phyloP scores from a whole-genome alignment of 441 rosid genomes.

The Flueggea neowawraea region DNA sequence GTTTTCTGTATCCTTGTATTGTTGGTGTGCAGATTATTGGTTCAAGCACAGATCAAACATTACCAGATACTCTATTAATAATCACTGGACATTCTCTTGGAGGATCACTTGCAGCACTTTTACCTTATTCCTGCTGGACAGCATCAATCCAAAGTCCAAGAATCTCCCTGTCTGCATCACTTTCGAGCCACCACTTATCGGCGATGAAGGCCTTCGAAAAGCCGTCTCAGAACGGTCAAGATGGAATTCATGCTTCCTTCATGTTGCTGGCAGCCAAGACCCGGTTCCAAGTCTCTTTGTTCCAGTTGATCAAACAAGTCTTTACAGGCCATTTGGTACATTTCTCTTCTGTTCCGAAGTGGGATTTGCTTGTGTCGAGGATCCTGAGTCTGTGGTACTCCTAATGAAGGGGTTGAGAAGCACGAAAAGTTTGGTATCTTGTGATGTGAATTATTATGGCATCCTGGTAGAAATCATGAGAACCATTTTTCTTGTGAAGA shows the following conservation, averaged over 20 bases:
- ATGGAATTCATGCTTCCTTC: conserved; percentile 64
- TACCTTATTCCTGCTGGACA: conserved; percentile 53
- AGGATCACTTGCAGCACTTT: conserved; percentile 71
- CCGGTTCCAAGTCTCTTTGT: conserved; percentile 26
- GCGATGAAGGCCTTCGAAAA: conserved; percentile 38
- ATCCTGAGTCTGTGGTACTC: conserved; percentile 27
- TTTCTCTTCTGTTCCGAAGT: conserved; percentile 47
- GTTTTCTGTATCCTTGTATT: no score
- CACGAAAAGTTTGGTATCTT: conserved; percentile 1
- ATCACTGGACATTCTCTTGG: conserved; percentile 58
- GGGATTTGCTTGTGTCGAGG: conserved; percentile 41
- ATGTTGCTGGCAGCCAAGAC: conserved; percentile 41
- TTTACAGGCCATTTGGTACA: conserved; percentile 56
- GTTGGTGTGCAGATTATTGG: conserved; percentile 4
- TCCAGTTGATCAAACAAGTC: not conserved
- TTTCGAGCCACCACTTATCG: conserved; percentile 60
- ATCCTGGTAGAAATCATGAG: conserved; percentile 11
- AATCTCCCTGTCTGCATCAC: conserved; percentile 62
- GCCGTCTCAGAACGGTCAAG: conserved; percentile 28
- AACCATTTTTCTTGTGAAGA: conserved; percentile 12
- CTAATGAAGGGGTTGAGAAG: conserved; percentile 4
- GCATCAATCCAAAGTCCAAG: conserved; percentile 13
- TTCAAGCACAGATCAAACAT: not conserved
- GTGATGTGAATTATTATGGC: conserved; percentile 18
- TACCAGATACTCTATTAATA: conserved; percentile 26